Evolutionary conservation across 2,329 filamentous ascomycete genomes (phyloP), one percentile per base, ranked within the genome.

Genomic region (Phoma sp.): DNA sequence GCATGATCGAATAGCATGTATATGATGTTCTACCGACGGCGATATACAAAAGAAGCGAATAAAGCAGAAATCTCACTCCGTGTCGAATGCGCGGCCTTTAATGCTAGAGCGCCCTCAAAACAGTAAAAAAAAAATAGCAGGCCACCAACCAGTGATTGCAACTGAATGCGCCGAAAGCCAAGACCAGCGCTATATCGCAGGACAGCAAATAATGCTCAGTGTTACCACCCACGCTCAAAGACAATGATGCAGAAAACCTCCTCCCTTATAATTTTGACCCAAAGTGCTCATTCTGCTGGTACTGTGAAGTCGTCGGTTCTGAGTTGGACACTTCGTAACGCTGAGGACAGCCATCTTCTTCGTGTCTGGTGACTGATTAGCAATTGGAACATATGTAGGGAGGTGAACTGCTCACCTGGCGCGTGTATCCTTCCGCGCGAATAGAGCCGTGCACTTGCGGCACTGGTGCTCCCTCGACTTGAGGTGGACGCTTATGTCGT

Each of bases 391-490:
- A 38, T 48, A 17, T 29, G 6, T 21, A 10, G 15, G 9, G 7
- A 7, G n/a, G 17, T 15, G 9, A 26, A 4, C n/a, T 46, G 57
- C 81, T 76, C 76, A 91, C 90, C 91, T 88, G 76, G 87, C 79
- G n/a, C 95, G 79, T 1, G 91, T 95, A 67, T 96, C 91, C 72
- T 92, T 92, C 37, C 91, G 84, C 21, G 90, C 87, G 78, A 96
- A 96, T 34, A 83, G 80, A 47, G 85, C 82, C 26, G 83, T 82
- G 68, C 91, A 96, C 56, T 87, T 86, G 56, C 86, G 82, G 69
- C 91, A 96, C 54, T 80, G 80, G 72, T 87, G 87, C 62, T 87
- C 87, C 49, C 86, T 84, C 59, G 87, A 81, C 74, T 91, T 92
- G 71, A 87, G 81, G 69, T 96, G 91, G 10, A 95, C 89, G 77